Conservation (phyloP, 768 basidiomycete genomes). For the Kondoa malvinella region DNA sequence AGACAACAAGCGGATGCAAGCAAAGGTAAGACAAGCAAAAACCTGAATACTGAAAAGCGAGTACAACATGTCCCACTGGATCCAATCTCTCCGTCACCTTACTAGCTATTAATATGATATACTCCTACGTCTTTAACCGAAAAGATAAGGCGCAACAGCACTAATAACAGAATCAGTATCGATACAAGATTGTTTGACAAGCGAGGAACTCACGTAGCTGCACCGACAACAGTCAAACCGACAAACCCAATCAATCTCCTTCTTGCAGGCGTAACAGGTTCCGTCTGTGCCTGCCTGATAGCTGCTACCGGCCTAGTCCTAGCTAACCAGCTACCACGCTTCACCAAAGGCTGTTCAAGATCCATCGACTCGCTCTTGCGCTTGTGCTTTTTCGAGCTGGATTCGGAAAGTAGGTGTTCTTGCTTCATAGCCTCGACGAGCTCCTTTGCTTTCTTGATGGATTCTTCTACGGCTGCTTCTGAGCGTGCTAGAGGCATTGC, state of each 20-base stretch:
- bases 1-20: too few relatives aligned
- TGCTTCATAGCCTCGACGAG: neutral
- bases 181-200: neutral
- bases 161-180: conserved; percentile 1
- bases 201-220: conserved; percentile 1
- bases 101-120: neutral
- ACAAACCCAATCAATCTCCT: neutral
- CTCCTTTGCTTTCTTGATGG: neutral
- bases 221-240: conserved; percentile 7
- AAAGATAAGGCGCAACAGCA: conserved; percentile 6
- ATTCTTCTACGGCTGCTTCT: neutral
- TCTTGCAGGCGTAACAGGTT: neutral
- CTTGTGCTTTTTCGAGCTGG: neutral
- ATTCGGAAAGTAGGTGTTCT: neutral
- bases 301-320: neutral
- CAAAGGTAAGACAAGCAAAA: too few relatives aligned
- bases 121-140: neutral
- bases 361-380: neutral
- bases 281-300: neutral
- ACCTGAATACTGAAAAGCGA: too few relatives aligned
- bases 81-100: neutral
- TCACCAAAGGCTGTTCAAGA: neutral
- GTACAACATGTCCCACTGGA: neutral
- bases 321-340: neutral
- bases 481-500: neutral